Evolutionary conservation across 2,329 filamentous ascomycete species (phyloP), one percentile per base, ranked within the genome.

Genomic region (Metarhizium brunneum): DNA sequence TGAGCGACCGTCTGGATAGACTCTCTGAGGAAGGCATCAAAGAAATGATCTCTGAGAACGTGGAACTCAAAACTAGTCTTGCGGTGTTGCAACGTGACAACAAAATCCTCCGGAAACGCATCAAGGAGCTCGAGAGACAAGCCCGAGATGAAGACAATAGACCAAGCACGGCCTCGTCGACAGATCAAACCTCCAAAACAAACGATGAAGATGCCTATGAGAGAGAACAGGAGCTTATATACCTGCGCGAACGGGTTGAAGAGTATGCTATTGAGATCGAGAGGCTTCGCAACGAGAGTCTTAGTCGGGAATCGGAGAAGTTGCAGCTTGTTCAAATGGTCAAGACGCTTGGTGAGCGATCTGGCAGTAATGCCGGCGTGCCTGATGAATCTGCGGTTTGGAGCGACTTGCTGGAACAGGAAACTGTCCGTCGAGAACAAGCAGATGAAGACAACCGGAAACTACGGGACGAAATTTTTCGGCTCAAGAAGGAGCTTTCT

Each of bases 11-110:
- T 2, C 76, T 99, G 20, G 91, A 95, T 70, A 94, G 92, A 67
- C 82, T 95, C 47, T 96, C 92, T 1, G 92, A 97, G 68, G 92
- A 97, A 72, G 91, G 92, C 60, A 87, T 99, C 68, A 95, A 95
- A 73, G 92, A 96, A 69, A 95, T 96, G 86, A 95, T 97, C 64
- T 91, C 90, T 48, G 92, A 96, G 71, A 99, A 96, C 64, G 92
- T 97, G 4, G 91, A 96, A 68, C 80, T 97, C 51, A 94, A 95
- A 71, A 96, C 92, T 0, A 90, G 89, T 58, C 82, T 96, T 48
- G 85, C 92, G 3, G 89, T 94, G 40, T 80, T 94, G 56, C 90
- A 95, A 69, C 90, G 95, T 60, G 94, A 99, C 65, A 94, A 90
- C 67, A 94, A 95, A 68, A 79, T 85, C 20, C 71, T 97, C 55